Evolutionary conservation across 2,329 filamentous ascomycete genomes (phyloP).

Genomic region (Aspergillus sp.): DNA sequence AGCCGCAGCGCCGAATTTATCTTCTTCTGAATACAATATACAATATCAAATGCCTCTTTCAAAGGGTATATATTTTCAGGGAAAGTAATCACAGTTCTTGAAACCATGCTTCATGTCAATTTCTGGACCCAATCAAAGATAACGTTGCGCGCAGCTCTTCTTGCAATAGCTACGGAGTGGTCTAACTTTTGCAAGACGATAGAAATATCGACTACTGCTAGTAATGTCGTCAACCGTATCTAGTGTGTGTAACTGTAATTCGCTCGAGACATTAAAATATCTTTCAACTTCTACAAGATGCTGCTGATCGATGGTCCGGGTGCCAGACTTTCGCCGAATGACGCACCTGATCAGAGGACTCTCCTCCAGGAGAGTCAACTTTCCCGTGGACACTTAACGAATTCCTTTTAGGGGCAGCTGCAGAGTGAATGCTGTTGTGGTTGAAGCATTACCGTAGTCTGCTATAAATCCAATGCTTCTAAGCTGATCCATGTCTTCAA

Average conservation of each 20-base stretch:
- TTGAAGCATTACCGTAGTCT: background rate
- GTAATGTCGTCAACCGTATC: too few species aligned
- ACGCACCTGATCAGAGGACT: constrained; percentile 3
- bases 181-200: background rate
- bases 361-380: background rate
- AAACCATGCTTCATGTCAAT: background rate
- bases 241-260: constrained; percentile 8
- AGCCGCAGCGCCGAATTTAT: background rate
- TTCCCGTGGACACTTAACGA: background rate
- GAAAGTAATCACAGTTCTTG: background rate
- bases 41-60: background rate
- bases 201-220: background rate
- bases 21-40: background rate
- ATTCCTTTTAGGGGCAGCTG: constrained; percentile 6
- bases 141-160: background rate
- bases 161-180: background rate
- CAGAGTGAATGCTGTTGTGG: constrained; percentile 7
- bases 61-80: background rate
- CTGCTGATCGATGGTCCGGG: constrained; percentile 5
- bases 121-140: background rate
- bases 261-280: background rate
- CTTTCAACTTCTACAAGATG: background rate
- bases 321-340: background rate
- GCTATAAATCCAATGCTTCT: constrained; percentile 4
- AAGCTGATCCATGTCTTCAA: constrained; percentile 14